phyloP scores from a whole-genome alignment of 441 rosid species.

The Pelargonium hybrid region DNA sequence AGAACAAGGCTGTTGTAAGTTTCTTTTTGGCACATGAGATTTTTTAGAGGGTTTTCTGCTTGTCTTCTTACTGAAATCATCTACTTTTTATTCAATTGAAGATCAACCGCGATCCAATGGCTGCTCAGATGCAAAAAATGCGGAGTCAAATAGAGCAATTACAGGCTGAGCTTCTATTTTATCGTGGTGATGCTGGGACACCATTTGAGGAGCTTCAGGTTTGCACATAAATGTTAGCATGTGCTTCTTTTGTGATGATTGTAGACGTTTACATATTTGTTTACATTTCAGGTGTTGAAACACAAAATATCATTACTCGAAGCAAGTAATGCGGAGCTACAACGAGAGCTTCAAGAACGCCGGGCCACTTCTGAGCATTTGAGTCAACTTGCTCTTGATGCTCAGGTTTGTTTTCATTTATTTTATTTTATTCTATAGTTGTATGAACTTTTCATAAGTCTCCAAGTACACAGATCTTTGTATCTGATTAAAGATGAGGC shows the following conservation, averaged over 20 bases:
- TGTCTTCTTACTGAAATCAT: constrained; percentile 4
- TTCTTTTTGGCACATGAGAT: constrained; percentile 7
- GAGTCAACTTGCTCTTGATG: constrained; percentile 60
- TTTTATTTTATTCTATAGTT: constrained; percentile 8
- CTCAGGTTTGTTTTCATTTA: constrained; percentile 48
- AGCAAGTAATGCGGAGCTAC: constrained; percentile 69
- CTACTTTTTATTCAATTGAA: constrained; percentile 15
- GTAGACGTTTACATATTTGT: constrained; percentile 15
- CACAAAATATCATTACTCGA: constrained; percentile 77
- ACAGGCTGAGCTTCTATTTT: constrained; percentile 67
- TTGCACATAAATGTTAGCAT: not conserved
- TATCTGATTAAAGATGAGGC: constrained; percentile 1
- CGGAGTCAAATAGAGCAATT: constrained; percentile 88
- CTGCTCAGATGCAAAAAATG: constrained; percentile 78
- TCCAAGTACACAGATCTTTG: not conserved
- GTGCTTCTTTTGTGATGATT: constrained; percentile 13
- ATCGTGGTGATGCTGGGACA: constrained; percentile 52
- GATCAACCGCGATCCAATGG: constrained; percentile 89
- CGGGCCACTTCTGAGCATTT: constrained; percentile 61
- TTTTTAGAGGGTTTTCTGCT: not conserved
- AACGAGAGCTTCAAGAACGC: constrained; percentile 63
- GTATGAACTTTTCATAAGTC: not conserved
- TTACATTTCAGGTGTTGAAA: constrained; percentile 57
- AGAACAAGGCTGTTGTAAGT: constrained; percentile 86
- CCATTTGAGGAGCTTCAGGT: constrained; percentile 93